Evolutionary conservation across 2,329 filamentous ascomycete genomes (phyloP).

Genomic region (Emericellopsis atlantica): DNA sequence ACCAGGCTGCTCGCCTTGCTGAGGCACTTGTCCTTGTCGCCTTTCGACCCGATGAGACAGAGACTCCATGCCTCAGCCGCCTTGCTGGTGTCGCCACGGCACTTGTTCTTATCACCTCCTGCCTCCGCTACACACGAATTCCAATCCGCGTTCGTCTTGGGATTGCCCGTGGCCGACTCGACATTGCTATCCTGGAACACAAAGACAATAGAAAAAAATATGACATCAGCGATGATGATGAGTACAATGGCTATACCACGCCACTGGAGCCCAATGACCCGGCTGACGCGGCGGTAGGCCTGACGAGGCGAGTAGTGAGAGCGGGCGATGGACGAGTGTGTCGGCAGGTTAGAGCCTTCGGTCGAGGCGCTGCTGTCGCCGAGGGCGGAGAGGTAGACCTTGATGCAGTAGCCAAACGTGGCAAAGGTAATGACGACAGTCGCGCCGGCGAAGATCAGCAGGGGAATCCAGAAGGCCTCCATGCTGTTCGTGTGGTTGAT

Average conservation of each 20-base stretch:
- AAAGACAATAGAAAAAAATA: conserved; percentile 89
- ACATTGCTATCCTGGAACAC: conserved; percentile 73
- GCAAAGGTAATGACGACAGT: conserved; percentile 71
- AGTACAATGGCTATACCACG: conserved; percentile 81
- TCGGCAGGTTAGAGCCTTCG: conserved; percentile 60
- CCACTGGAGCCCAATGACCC: conserved; percentile 89
- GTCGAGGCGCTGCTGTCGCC: conserved; percentile 60
- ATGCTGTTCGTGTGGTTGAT: conserved; percentile 84
- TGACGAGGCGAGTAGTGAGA: conserved; percentile 61
- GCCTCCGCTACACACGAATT: conserved; percentile 49
- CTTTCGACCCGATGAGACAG: conserved; percentile 48
- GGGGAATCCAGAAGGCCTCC: conserved; percentile 79
- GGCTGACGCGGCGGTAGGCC: conserved; percentile 74
- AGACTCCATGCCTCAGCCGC: conserved; percentile 47
- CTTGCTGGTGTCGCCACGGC: too few species aligned
- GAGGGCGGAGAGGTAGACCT: conserved; percentile 81
- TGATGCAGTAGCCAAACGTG: conserved; percentile 87
- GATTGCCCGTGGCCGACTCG: conserved; percentile 41
- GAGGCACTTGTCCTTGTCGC: conserved; percentile 55
- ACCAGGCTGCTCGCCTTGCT: conserved; percentile 46
- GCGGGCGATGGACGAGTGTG: conserved; percentile 12
- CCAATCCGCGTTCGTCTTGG: conserved; percentile 48
- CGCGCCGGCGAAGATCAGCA: conserved; percentile 64
- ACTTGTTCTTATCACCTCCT: conserved; percentile 39
- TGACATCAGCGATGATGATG: conserved; percentile 80